phyloP scores from a whole-genome alignment of 2,329 filamentous ascomycete species.

The Pseudonectria buxi region DNA sequence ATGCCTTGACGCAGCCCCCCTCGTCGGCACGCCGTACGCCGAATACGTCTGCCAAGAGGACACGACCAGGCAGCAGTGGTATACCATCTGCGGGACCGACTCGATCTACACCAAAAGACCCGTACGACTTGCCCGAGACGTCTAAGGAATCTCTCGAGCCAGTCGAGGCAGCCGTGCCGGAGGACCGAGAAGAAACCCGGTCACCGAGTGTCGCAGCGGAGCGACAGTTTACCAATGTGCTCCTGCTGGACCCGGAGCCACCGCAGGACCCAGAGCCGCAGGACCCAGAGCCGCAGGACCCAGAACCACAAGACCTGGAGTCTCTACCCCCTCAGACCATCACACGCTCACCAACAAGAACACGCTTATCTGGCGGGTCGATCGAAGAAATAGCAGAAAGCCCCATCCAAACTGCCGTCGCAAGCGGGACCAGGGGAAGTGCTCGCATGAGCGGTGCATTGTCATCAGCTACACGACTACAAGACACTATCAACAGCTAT shows the following conservation, averaged over 20 bases:
- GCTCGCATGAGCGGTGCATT: conserved; percentile 30
- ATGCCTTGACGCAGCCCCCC: conserved; percentile 15
- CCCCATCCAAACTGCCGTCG: conserved; percentile 43
- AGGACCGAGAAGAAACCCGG: conserved; percentile 3
- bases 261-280: background rate
- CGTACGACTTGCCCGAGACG: conserved; percentile 24
- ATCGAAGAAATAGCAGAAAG: conserved; percentile 34
- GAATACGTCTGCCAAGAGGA: conserved; percentile 43
- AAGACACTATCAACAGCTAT: conserved; percentile 30
- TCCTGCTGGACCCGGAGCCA: background rate
- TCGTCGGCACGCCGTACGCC: conserved; percentile 34
- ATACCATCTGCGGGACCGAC: conserved; percentile 6
- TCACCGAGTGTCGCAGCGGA: too few relatives aligned
- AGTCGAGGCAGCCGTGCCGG: conserved; percentile 1
- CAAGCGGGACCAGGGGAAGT: conserved; percentile 44
- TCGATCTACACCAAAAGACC: conserved; percentile 14
- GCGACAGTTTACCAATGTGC: too few relatives aligned
- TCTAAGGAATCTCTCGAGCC: conserved; percentile 23
- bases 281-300: too few relatives aligned
- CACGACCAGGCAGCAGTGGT: conserved; percentile 26
- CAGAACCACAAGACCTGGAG: conserved; percentile 17
- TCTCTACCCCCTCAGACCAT: conserved; percentile 11
- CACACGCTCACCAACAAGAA: conserved; percentile 7
- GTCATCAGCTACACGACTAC: conserved; percentile 37
- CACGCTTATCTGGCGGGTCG: conserved; percentile 6